Evolutionary conservation across 768 basidiomycete species (phyloP).

Genomic region (Termitomyces sp.): DNA sequence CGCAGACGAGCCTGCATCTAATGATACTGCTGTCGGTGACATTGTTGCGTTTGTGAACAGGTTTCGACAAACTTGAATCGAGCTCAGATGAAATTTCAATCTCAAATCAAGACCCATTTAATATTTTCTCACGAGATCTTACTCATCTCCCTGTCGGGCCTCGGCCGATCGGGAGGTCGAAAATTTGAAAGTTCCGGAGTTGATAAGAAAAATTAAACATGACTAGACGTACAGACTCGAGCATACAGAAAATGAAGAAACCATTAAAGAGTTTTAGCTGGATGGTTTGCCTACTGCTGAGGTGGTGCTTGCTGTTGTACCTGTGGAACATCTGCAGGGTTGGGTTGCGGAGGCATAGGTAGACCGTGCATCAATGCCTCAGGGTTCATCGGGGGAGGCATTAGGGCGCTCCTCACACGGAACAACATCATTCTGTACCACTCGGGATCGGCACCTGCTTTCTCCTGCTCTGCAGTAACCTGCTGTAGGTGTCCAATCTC

Average conservation of each 20-base stretch:
- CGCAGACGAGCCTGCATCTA: conserved; percentile 15
- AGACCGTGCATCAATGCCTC: conserved; percentile 45
- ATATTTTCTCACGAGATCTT: conserved; percentile 3
- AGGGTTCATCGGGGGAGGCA: conserved; percentile 54
- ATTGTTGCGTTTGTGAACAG: conserved; percentile 27
- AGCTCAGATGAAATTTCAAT: not conserved
- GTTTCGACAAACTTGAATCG: not conserved
- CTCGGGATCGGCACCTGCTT: conserved; percentile 73
- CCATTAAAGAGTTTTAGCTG: no score
- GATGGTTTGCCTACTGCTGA: not conserved
- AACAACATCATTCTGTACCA: conserved; percentile 87
- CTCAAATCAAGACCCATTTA: not conserved
- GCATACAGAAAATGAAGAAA: not conserved
- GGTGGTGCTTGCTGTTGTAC: conserved; percentile 19
- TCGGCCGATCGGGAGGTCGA: not conserved
- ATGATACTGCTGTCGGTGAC: conserved; percentile 59
- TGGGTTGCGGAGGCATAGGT: conserved; percentile 37
- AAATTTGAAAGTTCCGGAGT: not conserved
- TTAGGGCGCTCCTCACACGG: conserved; percentile 69
- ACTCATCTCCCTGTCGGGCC: conserved; percentile 1
- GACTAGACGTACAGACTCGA: not conserved
- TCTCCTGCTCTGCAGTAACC: conserved; percentile 79
- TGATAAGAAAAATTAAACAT: not conserved
- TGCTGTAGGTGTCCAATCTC: conserved; percentile 74
- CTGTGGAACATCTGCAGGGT: conserved; percentile 34